These are phyloP conservation scores for Verticillium klebahnii DNA, from an alignment of 2,329 filamentous ascomycete genomes.

Conservation along the genomic window DNA sequence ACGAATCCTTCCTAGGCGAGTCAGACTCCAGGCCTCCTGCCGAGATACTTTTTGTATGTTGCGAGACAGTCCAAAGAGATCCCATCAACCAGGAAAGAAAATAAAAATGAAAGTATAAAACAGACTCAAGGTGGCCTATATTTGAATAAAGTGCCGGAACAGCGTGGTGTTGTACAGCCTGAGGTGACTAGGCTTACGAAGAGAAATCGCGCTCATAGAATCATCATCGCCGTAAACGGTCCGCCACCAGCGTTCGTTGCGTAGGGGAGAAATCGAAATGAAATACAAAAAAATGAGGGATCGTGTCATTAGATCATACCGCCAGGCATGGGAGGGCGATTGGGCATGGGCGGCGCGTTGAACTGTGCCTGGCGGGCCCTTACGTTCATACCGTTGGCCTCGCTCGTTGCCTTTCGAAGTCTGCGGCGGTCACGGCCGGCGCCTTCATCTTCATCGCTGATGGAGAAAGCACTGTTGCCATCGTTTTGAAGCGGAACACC, in stretches of 20 bases:
- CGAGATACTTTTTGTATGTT: background rate
- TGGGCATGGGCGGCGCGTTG: slow-evolving; percentile 20
- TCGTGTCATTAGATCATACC: slow-evolving; percentile 38
- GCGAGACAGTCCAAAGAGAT: slow-evolving; percentile 5
- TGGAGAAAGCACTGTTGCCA: slow-evolving; percentile 19
- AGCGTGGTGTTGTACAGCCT: background rate
- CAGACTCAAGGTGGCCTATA: background rate
- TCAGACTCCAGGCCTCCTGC: slow-evolving; percentile 12
- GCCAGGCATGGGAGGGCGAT: slow-evolving; percentile 27
- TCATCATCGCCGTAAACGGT: slow-evolving; percentile 9
- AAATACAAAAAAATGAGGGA: background rate
- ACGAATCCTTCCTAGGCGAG: background rate
- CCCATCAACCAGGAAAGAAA: slow-evolving; percentile 1
- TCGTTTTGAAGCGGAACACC: slow-evolving; percentile 9
- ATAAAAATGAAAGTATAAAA: background rate
- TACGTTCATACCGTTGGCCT: slow-evolving; percentile 28
- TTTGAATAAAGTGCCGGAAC: background rate
- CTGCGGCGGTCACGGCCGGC: slow-evolving; percentile 29
- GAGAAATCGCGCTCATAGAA: slow-evolving; percentile 9
- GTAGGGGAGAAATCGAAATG: slow-evolving; percentile 1
- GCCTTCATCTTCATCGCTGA: slow-evolving; percentile 30
- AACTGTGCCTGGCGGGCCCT: slow-evolving; percentile 20
- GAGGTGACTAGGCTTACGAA: background rate
- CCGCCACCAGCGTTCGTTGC: slow-evolving; percentile 2
- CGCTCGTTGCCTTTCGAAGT: slow-evolving; percentile 38